Evolutionary conservation across 164 flowering plant genomes (phyloP).

Genomic region (Echeveria elegans): DNA sequence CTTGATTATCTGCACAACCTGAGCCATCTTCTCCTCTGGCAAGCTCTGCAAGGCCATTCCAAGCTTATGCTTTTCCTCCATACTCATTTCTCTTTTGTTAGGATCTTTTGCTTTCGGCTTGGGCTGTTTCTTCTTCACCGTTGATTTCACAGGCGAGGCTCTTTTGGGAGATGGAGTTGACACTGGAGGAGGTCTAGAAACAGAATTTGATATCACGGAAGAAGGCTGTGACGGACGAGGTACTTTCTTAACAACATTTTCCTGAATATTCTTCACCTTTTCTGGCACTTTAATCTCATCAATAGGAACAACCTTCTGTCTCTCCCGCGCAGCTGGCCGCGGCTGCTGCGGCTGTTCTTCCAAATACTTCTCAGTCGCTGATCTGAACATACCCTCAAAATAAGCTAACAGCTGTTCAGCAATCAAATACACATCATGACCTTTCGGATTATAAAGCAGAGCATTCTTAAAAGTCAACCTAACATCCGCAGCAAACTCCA

Average conservation of each 20-base stretch:
- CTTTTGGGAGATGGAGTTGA: constrained; percentile 19
- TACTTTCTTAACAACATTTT: not conserved
- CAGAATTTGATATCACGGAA: constrained; percentile 7
- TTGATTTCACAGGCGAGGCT: constrained; percentile 19
- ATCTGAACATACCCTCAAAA: constrained; percentile 29
- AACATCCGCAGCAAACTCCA: constrained; percentile 66
- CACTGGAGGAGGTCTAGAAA: constrained; percentile 12
- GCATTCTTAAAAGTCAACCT: constrained; percentile 77
- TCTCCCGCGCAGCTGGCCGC: constrained; percentile 5
- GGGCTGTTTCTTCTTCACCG: constrained; percentile 30
- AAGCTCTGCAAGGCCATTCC: constrained; percentile 53
- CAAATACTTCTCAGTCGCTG: constrained; percentile 15
- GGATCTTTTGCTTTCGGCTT: constrained; percentile 68
- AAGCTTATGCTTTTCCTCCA: constrained; percentile 56
- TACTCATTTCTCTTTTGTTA: constrained; percentile 52
- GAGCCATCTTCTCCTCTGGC: constrained; percentile 63
- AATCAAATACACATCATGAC: constrained; percentile 47
- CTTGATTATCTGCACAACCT: constrained; percentile 46
- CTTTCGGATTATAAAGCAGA: constrained; percentile 64
- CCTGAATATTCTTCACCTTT: constrained; percentile 10
- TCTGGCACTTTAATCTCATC: constrained; percentile 15
- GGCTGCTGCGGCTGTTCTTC: not conserved
- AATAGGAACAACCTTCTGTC: constrained; percentile 8
- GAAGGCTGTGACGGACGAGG: constrained; percentile 11
- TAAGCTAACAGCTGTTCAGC: constrained; percentile 33